These are phyloP conservation scores for Phytophthora tubulina DNA, from an alignment of 352 stramenopile species.

Conservation along the genomic window DNA sequence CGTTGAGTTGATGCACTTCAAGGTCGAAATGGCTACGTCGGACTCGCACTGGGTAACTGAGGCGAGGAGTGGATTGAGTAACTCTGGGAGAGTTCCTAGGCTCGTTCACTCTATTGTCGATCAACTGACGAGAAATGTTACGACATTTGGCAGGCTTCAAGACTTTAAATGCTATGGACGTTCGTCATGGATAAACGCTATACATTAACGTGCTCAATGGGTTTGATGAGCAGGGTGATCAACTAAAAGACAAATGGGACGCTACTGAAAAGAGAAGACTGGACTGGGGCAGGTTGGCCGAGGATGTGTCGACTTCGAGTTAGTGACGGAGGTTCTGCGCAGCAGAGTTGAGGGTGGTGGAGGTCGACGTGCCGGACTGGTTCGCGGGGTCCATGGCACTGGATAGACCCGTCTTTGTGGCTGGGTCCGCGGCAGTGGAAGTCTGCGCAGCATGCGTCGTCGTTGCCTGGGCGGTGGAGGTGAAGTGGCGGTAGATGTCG, in stretches of 20 bases:
- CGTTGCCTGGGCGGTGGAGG: conserved; percentile 10
- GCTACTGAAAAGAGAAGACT: conserved; percentile 13
- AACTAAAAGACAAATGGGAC: conserved; percentile 19
- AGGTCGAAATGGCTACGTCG: no score
- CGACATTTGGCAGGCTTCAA: neutral
- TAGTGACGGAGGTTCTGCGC: conserved; percentile 23
- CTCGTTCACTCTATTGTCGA: conserved; percentile 12
- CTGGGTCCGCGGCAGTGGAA: conserved; percentile 8
- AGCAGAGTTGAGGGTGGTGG: conserved; percentile 14
- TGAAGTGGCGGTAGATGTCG: conserved; percentile 16
- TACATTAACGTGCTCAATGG: conserved; percentile 16
- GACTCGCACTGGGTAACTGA: no score
- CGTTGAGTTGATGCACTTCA: neutral
- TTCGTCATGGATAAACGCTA: conserved; percentile 16
- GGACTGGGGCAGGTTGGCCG: neutral
- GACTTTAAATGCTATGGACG: neutral
- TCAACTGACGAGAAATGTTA: neutral
- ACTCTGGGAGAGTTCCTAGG: neutral
- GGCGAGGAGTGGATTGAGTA: neutral
- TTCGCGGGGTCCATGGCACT: neutral
- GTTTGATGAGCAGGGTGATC: neutral
- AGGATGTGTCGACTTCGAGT: neutral
- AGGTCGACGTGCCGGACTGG: neutral
- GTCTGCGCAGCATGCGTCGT: conserved; percentile 11
- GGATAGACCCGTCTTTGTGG: conserved; percentile 12